Conservation (phyloP, 352 stramenopile genomes). For the Saprolegnia diclina region DNA sequence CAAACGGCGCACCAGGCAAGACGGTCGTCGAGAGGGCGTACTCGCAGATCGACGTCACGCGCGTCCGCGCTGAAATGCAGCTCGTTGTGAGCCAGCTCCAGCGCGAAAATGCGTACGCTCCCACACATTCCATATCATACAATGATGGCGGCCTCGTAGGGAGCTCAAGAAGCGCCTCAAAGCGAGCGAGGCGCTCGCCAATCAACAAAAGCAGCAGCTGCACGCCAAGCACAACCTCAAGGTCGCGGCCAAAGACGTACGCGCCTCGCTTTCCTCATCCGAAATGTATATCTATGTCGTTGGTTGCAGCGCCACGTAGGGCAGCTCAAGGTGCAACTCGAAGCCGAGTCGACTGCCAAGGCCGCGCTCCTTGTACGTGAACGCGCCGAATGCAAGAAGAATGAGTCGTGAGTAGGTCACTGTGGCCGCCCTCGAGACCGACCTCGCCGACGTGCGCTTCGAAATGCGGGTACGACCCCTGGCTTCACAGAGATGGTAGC, state of each 20-base stretch:
- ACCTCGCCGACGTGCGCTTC: slow-evolving; percentile 15
- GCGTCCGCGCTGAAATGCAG: slow-evolving; percentile 18
- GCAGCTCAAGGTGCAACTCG: slow-evolving; percentile 28
- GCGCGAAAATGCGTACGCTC: slow-evolving; percentile 15
- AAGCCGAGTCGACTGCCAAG: background rate
- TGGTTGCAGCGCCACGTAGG: slow-evolving; percentile 11
- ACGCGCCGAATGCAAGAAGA: no score
- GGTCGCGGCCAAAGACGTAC: background rate
- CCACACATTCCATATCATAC: no score
- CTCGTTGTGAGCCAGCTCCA: slow-evolving; percentile 1
- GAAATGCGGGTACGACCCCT: slow-evolving; percentile 5
- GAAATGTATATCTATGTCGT: slow-evolving; percentile 2
- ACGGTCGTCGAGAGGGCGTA: background rate
- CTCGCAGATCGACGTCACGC: slow-evolving; percentile 4
- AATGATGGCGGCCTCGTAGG: no score
- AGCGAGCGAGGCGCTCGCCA: background rate
- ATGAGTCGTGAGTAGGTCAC: background rate
- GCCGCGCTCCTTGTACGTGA: background rate
- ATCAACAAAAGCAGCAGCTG: slow-evolving; percentile 3
- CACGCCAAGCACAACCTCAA: slow-evolving; percentile 11
- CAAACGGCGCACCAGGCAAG: background rate
- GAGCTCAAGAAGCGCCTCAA: background rate
- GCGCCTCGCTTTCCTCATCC: slow-evolving; percentile 8
- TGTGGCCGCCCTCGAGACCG: background rate
- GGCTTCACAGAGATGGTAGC: no score